phyloP scores from a whole-genome alignment of 2,329 filamentous ascomycete species.

The Fusarium floridanum region DNA sequence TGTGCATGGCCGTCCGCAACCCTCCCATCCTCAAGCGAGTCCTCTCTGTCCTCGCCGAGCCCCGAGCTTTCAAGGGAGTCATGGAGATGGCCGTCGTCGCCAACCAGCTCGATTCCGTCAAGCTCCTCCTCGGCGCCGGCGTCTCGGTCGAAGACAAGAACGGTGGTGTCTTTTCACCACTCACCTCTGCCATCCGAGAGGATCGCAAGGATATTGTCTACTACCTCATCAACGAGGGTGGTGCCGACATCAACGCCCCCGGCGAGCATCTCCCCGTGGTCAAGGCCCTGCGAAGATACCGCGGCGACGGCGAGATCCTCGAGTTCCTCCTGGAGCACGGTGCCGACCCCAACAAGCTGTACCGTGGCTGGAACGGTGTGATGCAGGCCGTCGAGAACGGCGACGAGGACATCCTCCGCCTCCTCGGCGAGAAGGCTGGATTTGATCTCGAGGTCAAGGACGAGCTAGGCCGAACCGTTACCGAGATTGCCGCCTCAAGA shows the following conservation, averaged over 20 bases:
- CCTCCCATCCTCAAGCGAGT: conserved; percentile 71
- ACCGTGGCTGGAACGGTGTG: conserved; percentile 74
- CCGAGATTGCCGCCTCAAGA: conserved; percentile 69
- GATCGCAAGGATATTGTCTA: conserved; percentile 70
- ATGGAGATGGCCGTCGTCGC: conserved; percentile 77
- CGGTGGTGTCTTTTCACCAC: conserved; percentile 77
- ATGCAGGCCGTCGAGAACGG: conserved; percentile 76
- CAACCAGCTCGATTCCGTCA: conserved; percentile 75
- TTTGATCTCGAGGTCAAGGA: conserved; percentile 67
- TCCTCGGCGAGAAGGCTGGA: conserved; percentile 63
- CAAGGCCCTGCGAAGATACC: conserved; percentile 73
- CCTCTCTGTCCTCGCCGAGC: conserved; percentile 68
- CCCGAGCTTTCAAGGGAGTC: conserved; percentile 73
- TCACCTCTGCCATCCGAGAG: conserved; percentile 77
- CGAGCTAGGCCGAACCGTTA: conserved; percentile 65
- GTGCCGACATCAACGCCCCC: conserved; percentile 74
- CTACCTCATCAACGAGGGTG: conserved; percentile 71
- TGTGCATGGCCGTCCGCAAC: conserved; percentile 75
- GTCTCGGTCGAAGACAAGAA: conserved; percentile 79
- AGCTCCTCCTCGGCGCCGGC: conserved; percentile 73
- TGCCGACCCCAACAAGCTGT: conserved; percentile 76
- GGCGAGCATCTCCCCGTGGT: conserved; percentile 79
- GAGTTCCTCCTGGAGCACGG: conserved; percentile 73
- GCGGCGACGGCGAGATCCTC: conserved; percentile 69
- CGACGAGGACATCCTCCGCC: conserved; percentile 64